These are phyloP conservation scores for Lumnitzera racemosa DNA, from an alignment of 345 rosid genomes.

Conservation along the genomic window DNA sequence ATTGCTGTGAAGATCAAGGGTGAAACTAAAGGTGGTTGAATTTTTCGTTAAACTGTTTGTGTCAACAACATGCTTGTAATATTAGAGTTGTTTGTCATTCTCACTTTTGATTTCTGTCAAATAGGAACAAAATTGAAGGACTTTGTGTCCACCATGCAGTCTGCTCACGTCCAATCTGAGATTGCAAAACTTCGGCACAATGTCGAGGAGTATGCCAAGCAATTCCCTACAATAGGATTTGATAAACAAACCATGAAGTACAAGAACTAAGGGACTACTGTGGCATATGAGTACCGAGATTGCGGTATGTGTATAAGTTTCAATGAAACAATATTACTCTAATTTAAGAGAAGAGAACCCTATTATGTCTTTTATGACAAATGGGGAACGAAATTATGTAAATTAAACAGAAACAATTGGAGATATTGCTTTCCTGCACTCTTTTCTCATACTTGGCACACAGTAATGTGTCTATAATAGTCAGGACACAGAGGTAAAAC, in stretches of 20 bases:
- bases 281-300: too few species aligned
- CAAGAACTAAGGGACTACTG: constrained; percentile 47
- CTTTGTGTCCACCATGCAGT: constrained; percentile 54
- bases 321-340: too few species aligned
- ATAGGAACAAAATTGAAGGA: constrained; percentile 90
- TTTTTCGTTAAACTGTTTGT: not conserved
- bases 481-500: too few species aligned
- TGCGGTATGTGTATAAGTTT: too few species aligned
- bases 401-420: too few species aligned
- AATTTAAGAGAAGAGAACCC: too few species aligned
- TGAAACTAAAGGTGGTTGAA: constrained; percentile 62
- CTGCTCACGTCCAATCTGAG: constrained; percentile 56
- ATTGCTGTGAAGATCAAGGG: constrained; percentile 71
- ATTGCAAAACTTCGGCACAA: constrained; percentile 54
- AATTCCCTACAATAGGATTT: constrained; percentile 92
- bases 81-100: constrained; percentile 2
- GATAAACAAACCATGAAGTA: constrained; percentile 96
- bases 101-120: constrained; percentile 15
- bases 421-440: too few species aligned
- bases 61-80: not conserved
- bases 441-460: too few species aligned
- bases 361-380: too few species aligned
- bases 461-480: too few species aligned
- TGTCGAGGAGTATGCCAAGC: constrained; percentile 90
- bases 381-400: too few species aligned